phyloP scores from a whole-genome alignment of 108 stramenopile genomes.

The Mayamaea pseudoterrestris region DNA sequence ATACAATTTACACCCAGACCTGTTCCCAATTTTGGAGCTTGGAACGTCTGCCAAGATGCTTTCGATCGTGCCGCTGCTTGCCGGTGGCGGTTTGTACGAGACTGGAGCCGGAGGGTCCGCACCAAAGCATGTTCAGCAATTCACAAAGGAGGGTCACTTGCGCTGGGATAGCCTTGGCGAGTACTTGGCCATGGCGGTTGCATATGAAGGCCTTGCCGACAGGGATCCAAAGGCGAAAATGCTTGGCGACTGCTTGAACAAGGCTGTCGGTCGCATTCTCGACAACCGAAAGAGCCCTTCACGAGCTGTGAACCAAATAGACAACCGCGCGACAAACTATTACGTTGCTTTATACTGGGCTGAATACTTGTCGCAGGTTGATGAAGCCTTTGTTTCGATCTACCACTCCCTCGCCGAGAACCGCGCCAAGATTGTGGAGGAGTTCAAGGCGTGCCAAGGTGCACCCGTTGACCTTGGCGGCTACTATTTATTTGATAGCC shows the following conservation, averaged over 20 bases:
- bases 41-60: slow-evolving; percentile 93
- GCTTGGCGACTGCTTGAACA: slow-evolving; percentile 68
- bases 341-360: slow-evolving; percentile 92
- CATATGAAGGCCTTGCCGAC: slow-evolving; percentile 58
- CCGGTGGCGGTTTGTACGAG: slow-evolving; percentile 89
- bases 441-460: slow-evolving; percentile 73
- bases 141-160: slow-evolving; percentile 82
- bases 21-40: slow-evolving; percentile 89
- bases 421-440: slow-evolving; percentile 73
- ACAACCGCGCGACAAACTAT: slow-evolving; percentile 88
- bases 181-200: slow-evolving; percentile 68
- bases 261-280: slow-evolving; percentile 81
- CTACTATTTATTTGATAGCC: slow-evolving; percentile 74
- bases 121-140: slow-evolving; percentile 91
- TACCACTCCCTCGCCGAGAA: slow-evolving; percentile 56
- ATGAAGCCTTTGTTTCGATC: slow-evolving; percentile 60
- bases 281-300: slow-evolving; percentile 80
- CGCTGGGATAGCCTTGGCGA: slow-evolving; percentile 85
- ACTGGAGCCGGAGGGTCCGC: slow-evolving; percentile 91
- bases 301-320: slow-evolving; percentile 83
- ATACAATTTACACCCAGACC: too few species aligned
- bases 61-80: slow-evolving; percentile 85
- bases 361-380: slow-evolving; percentile 76
- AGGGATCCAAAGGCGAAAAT: slow-evolving; percentile 59
- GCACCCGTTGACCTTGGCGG: slow-evolving; percentile 83